Base-by-base conservation (phyloP, 305 asterid genomes). In the Rubia peregrina region DNA sequence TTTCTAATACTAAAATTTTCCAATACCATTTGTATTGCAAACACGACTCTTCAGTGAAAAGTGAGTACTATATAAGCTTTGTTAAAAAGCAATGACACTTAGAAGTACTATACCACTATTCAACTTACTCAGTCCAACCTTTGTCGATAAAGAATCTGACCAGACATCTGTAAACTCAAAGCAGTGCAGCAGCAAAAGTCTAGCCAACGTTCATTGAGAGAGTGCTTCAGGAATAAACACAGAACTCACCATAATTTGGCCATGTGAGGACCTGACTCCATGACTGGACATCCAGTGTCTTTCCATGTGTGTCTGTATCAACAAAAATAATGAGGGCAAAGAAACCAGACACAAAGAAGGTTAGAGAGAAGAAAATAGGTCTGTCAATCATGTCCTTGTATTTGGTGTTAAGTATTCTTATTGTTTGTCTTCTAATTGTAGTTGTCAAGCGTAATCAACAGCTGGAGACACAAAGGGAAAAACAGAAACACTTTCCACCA, bases 251-350 rank as follows among this genome's bases (percentile, higher is more conserved):
- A 48, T 13, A 62, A 36, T 67, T 14, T 7, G 30, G 44, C 71
- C 61, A 67, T 67, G 61, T 67, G 70, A 44, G 59, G 60, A 48
- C 16, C 61, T 49, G 71, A 68, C 62, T 49, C 17, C 51, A 22
- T 64, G 51, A 9, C 68, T 40, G 46, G 10, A 10, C 30, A 49
- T 51, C 41, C 49, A 68, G 69, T n/a, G 48, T 19, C 36, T 49
- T 68, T 36, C 49, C 48, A 64, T 63, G 67, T 22, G 57, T 42
- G 11, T 70, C 26, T 57, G 68, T 22, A 49, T 12, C 64, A 63
- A 19, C 9, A 62, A 41, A n/a, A 30, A 63, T 49, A 43, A 36
- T 36, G 61, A 42, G 66, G 67, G 26, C n/a, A 57, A 22, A 22
- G 40, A 17, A 38, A 69, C 30, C 30, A 41, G 24, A 57, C 21